Evolutionary conservation across 2,329 filamentous ascomycete genomes (phyloP), one percentile per base, ranked within the genome.

Genomic region (Trichophyton benhamiae): DNA sequence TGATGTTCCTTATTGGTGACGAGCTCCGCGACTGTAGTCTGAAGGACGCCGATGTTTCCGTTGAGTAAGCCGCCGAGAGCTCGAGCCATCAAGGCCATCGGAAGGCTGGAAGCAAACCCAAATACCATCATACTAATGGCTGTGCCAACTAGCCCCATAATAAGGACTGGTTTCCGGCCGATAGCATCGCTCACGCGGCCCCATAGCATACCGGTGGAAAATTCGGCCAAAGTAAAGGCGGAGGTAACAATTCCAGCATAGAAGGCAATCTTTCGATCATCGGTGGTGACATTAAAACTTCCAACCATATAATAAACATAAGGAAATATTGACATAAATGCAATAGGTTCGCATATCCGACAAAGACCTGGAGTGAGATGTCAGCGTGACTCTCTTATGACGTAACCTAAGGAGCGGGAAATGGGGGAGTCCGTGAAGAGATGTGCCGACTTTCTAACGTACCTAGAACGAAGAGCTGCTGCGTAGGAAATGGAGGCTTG

Each of bases 281-380:
- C 85, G 55, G 89, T 80, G 65, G 91, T 89, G 71, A 96, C 86
- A 69, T 88, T 80, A 76, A 97, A 97, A 64, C 91, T 90, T 69
- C 91, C 82, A 68, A 97, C 87, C 94, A 99, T 97, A 79, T 88
- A 92, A 78, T 96, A 97, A 68, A 95, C 91, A 75, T 97, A 99
- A 1, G 94, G 94, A 72, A 99, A 97, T 68, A 97, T 96, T 60
- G 91, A 96, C 90, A 96, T 97, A 80, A 99, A 97, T 4, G 94
- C 94, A 74, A 99, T 97, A 59, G 94, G 94, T 74, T 99, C 94
- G 80, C 91, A 96, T 78, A 99, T 92, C 71, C 94, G 87, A 77
- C 91, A 96, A 70, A 96, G 81, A 53, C 91, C 91, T 95, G 22
- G 15, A 55, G 27, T 38, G 55, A 62, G 44, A 55, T 42, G 20